Percentiles rank a stretch among this genome's conserved stretches.
Evolutionary conservation across 345 rosid genomes (phyloP).

Genomic region (Dovyalis caffra): DNA sequence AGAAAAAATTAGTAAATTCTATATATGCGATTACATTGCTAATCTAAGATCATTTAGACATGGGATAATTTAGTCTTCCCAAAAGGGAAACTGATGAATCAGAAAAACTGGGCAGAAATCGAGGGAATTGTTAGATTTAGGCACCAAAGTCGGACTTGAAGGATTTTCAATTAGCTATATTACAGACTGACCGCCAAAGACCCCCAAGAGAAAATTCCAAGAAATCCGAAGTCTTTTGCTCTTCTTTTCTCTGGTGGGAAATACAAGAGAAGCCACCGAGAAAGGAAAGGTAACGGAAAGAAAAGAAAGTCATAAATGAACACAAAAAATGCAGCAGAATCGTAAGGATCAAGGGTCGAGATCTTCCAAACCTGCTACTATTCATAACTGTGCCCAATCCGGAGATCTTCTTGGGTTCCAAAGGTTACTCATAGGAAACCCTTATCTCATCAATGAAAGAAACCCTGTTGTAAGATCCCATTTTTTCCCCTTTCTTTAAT

Average conservation of each 20-base stretch:
- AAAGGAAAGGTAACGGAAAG: background rate
- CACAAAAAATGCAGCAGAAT: constrained; percentile 10
- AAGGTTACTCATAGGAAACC: constrained; percentile 61
- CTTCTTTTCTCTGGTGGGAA: background rate
- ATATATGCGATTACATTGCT: no score
- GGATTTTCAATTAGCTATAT: no score
- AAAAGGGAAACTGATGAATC: no score
- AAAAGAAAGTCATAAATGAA: background rate
- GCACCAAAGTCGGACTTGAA: background rate
- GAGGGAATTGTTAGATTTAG: background rate
- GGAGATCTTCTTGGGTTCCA: constrained; percentile 75
- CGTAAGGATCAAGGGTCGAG: constrained; percentile 58
- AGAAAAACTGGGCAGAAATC: no score
- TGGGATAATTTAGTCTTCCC: background rate
- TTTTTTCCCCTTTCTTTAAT: background rate
- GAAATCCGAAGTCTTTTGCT: background rate
- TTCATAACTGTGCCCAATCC: constrained; percentile 81
- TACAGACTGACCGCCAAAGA: background rate
- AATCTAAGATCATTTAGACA: no score
- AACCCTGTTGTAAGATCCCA: constrained; percentile 73
- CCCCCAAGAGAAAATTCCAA: background rate
- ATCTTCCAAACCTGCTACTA: constrained; percentile 67
- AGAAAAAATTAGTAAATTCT: no score
- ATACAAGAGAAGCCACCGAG: background rate
- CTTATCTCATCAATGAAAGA: constrained; percentile 79